Base-by-base conservation (phyloP, 2,329 filamentous ascomycete genomes). In the Fusarium sp. region DNA sequence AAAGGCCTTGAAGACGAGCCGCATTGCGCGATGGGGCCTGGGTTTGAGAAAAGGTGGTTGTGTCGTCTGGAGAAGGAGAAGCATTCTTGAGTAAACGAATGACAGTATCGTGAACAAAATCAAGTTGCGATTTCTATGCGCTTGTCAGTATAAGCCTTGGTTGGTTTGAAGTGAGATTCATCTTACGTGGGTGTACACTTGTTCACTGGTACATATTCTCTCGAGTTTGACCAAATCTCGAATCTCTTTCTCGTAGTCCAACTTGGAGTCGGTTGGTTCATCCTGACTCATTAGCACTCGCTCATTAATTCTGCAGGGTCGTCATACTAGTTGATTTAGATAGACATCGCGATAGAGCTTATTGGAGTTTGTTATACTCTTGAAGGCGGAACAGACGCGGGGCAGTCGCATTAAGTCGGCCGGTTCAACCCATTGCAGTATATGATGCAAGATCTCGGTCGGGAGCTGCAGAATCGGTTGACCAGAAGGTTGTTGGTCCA, bases 271-370 rank as follows among this genome's bases (percentile, higher is more conserved):
- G 3, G 67, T 58, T n/a, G 78, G 79, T 8, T 69, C 72, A 28
- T 81, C 80, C 80, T 81, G 6, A 11, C 10, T 16, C 9, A n/a
- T 71, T 23, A 61, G 16, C 7, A 21, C 3, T 42, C 18, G 13
- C 9, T 34, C 19, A 14, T n/a, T 41, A 49, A 11, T 4, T 7
- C 21, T 50, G 14, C 6, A n/a, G n/a, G 14, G 18, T 11, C n/a
- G 7, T 37, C 30, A 52, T 77, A 91, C 89, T 57, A 89, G 83
- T 44, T 79, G 77, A 18, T 81, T 81, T 6, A 90, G 77, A 76
- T 92, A 94, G 9, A 92, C 80, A 23, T 86, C 84, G 62, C 86
- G 89, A 77, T 84, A 90, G 14, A 94, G 79, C 11, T 86, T 80
- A 18, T 78, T 76, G 75, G 49, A 52, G 93, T 92, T 44, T 81